Conservation (phyloP, 768 basidiomycete species). For the Mycena leptocephala region DNA sequence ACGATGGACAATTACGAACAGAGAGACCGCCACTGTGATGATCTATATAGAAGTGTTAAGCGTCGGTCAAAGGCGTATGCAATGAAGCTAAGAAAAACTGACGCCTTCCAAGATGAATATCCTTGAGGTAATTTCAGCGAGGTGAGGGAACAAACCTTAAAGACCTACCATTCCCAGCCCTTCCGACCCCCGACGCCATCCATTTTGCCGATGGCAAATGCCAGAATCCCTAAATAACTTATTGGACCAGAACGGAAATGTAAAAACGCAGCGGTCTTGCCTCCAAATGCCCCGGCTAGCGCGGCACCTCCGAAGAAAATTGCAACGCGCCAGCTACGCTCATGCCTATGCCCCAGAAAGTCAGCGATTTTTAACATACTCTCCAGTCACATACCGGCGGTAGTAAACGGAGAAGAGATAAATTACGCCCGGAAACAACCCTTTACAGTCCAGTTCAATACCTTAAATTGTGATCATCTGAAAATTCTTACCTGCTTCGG, state of each 20-base stretch:
- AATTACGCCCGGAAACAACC: slow-evolving; percentile 69
- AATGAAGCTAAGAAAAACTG: neutral
- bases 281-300: slow-evolving; percentile 77
- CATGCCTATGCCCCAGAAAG: slow-evolving; percentile 55
- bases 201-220: slow-evolving; percentile 74
- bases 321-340: slow-evolving; percentile 74
- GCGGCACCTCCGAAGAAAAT: slow-evolving; percentile 77
- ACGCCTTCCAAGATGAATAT: slow-evolving; percentile 73
- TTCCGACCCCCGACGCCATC: slow-evolving; percentile 71
- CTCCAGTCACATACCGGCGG: slow-evolving; percentile 49
- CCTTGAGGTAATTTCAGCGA: slow-evolving; percentile 48
- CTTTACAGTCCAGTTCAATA: neutral
- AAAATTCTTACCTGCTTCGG: slow-evolving; percentile 65
- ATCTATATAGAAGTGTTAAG: slow-evolving; percentile 28
- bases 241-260: neutral
- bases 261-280: slow-evolving; percentile 48
- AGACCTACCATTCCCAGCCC: slow-evolving; percentile 72
- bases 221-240: slow-evolving; percentile 63
- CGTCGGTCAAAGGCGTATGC: neutral
- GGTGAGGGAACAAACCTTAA: neutral
- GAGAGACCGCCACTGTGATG: slow-evolving; percentile 64
- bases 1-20: slow-evolving; percentile 30
- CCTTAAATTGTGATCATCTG: neutral
- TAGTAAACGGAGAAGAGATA: slow-evolving; percentile 76
- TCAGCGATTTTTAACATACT: neutral